These are phyloP conservation scores for Ceraceosorus guamensis DNA, from an alignment of 1,284 basidiomycete species.

Conservation along the genomic window DNA sequence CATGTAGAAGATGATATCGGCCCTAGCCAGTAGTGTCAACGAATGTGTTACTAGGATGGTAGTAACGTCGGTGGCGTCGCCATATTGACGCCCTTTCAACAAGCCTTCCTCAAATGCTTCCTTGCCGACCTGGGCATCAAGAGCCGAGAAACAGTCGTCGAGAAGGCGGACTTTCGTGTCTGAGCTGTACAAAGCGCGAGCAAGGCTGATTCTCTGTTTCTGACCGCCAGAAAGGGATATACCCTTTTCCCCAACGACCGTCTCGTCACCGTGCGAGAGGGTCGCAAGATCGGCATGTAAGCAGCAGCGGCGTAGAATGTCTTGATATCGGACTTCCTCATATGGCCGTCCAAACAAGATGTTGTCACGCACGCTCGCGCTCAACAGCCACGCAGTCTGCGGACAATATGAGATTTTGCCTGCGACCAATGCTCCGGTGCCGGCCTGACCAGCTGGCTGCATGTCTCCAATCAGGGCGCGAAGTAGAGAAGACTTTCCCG, in stretches of 20 bases:
- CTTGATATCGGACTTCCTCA: conserved; percentile 54
- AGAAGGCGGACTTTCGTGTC: conserved; percentile 68
- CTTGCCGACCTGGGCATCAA: conserved; percentile 78
- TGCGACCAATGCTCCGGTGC: background rate
- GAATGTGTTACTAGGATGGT: conserved; percentile 21
- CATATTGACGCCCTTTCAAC: conserved; percentile 3
- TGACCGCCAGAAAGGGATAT: conserved; percentile 73
- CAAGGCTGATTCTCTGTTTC: conserved; percentile 68
- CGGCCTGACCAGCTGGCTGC: conserved; percentile 18
- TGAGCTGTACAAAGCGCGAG: conserved; percentile 65
- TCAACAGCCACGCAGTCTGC: conserved; percentile 83
- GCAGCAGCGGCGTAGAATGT: conserved; percentile 33
- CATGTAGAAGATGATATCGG: conserved; percentile 16
- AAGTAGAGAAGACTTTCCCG: conserved; percentile 42
- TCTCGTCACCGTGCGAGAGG: conserved; percentile 66
- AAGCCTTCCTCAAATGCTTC: conserved; percentile 52
- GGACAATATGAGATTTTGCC: conserved; percentile 64
- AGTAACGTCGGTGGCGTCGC: conserved; percentile 11
- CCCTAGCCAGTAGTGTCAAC: conserved; percentile 11
- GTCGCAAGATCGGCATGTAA: conserved; percentile 60
- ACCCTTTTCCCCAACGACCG: conserved; percentile 82
- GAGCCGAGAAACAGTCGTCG: conserved; percentile 60
- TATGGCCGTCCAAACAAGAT: conserved; percentile 51
- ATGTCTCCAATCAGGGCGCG: conserved; percentile 45
- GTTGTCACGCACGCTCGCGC: conserved; percentile 61